phyloP scores from a whole-genome alignment of 1,284 basidiomycete species.

The Sanghuangporus sanghuang region DNA sequence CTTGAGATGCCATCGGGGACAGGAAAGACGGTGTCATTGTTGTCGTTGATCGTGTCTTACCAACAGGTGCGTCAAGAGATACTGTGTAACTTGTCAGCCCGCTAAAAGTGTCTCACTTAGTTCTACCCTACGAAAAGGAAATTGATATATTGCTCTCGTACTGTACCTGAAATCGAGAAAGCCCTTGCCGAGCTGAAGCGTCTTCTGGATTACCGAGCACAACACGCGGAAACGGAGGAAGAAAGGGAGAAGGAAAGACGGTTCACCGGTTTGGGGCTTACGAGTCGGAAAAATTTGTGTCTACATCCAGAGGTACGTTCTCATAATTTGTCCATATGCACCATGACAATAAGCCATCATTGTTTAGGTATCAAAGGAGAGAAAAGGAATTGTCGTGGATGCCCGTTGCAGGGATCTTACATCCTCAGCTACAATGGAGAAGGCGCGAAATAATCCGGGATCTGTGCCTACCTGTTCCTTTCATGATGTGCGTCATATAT shows the following conservation, averaged over 20 bases:
- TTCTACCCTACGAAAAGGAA: constrained; percentile 92
- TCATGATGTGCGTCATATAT: constrained; percentile 72
- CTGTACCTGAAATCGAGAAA: constrained; percentile 99
- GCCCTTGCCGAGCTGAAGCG: constrained; percentile 94
- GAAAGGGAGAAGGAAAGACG: constrained; percentile 75
- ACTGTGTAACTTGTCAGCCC: neutral
- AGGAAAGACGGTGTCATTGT: constrained; percentile 95
- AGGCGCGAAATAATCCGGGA: constrained; percentile 83
- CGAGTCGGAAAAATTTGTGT: constrained; percentile 95
- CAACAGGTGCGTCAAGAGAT: constrained; percentile 67
- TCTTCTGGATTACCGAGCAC: constrained; percentile 85
- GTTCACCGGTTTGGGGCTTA: constrained; percentile 90
- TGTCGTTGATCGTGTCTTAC: constrained; percentile 96
- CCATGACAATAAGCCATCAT: neutral
- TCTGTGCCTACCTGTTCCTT: constrained; percentile 92
- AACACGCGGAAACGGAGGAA: constrained; percentile 65
- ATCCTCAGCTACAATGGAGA: constrained; percentile 80
- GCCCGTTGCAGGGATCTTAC: constrained; percentile 96
- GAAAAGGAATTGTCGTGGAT: constrained; percentile 97
- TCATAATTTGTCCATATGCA: neutral
- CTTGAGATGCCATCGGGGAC: constrained; percentile 99
- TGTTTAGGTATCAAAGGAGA: constrained; percentile 87
- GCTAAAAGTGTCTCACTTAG: constrained; percentile 33
- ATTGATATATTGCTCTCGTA: constrained; percentile 98
- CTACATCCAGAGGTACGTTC: constrained; percentile 84